These are phyloP conservation scores for Sclerotiophoma versabilis DNA, from an alignment of 2,329 filamentous ascomycete species.

Conservation along the genomic window DNA sequence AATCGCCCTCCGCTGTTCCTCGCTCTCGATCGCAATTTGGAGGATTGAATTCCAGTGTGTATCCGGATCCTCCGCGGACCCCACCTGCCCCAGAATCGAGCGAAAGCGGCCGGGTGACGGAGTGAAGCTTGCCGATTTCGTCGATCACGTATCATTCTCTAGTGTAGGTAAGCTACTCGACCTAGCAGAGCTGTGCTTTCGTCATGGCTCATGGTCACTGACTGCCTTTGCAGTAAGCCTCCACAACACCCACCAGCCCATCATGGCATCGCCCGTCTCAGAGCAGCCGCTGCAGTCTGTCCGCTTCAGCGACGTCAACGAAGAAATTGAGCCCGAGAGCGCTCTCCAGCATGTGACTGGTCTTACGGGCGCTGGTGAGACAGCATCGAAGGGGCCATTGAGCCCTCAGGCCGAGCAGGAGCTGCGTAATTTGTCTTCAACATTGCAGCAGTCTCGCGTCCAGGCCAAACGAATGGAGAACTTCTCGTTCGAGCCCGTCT, in stretches of 20 bases:
- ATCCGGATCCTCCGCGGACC: constrained; percentile 19
- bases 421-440: constrained; percentile 73
- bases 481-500: constrained; percentile 89
- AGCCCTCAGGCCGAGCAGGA: constrained; percentile 64
- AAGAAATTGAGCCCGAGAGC: constrained; percentile 49
- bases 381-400: constrained; percentile 38
- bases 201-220: constrained; percentile 26
- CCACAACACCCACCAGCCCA: constrained; percentile 12
- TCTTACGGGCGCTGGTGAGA: constrained; percentile 33
- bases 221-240: constrained; percentile 13
- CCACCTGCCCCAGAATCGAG: constrained; percentile 11
- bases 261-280: constrained; percentile 37
- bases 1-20: constrained; percentile 4
- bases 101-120: constrained; percentile 17
- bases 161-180: constrained; percentile 28
- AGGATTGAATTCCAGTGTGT: neutral
- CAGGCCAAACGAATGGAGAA: constrained; percentile 85
- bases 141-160: constrained; percentile 20
- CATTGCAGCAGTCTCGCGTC: constrained; percentile 75
- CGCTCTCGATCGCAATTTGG: constrained; percentile 8
- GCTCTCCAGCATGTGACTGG: constrained; percentile 43
- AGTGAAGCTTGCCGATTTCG: constrained; percentile 22
- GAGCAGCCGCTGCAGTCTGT: constrained; percentile 43
- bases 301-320: constrained; percentile 50
- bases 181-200: constrained; percentile 28